These are phyloP conservation scores for Austropuccinia psidii DNA, from an alignment of 1,284 basidiomycete species.

Conservation along the genomic window DNA sequence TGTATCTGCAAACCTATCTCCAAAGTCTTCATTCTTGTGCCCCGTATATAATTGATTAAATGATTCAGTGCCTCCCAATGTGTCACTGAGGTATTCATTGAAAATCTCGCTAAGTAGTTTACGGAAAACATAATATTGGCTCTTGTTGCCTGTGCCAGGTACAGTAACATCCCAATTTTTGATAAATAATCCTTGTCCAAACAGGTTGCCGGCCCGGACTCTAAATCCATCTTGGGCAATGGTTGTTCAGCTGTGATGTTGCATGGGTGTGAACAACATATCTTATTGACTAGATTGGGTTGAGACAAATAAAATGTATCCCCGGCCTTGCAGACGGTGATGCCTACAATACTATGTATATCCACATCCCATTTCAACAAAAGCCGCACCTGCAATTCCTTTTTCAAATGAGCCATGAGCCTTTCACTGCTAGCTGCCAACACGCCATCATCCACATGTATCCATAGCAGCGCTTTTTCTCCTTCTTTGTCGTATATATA, in stretches of 20 bases:
- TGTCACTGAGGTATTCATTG: background rate
- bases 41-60: background rate
- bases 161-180: background rate
- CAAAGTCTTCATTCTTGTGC: background rate
- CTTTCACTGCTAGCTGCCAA: background rate
- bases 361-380: background rate
- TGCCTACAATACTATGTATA: background rate
- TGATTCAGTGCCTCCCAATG: background rate
- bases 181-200: background rate
- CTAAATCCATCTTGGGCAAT: background rate
- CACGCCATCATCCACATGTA: background rate
- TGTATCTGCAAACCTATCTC: background rate
- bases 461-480: background rate
- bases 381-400: background rate
- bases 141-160: background rate
- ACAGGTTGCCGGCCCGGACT: background rate
- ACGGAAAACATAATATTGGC: background rate
- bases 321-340: background rate
- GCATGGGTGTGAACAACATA: background rate
- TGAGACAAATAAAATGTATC: background rate
- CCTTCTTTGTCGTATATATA: background rate
- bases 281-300: background rate
- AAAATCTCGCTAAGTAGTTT: slow-evolving; percentile 6
- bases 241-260: background rate
- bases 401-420: background rate